Evolutionary conservation across 2,329 filamentous ascomycete genomes (phyloP), one percentile per base, ranked within the genome.

Genomic region (Venturiaceae sp.): DNA sequence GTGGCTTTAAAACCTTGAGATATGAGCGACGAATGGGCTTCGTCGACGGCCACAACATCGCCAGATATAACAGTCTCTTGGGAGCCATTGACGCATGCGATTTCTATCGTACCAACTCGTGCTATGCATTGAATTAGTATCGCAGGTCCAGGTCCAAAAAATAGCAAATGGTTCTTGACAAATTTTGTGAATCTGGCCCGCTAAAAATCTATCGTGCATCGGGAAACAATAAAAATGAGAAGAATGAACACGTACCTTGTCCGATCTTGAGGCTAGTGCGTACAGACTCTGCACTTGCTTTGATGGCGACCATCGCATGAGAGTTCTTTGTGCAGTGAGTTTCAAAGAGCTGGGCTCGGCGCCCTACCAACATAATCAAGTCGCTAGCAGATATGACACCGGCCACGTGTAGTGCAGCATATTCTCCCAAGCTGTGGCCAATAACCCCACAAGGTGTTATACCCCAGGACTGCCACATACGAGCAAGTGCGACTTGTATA

Each of bases 81-180:
- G 0, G 85, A 83, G 0, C 85, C 83, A 64, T 95, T 95, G 68
- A 90, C 80, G 73, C 90, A 94, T 14, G 89, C 86, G 61, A 84
- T 72, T 63, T 81, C 78, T 39, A 16, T n/a, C 19, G 14, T 6
- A 4, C 36, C 14, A 39, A 39, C 5, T 39, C 36, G 36, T 39
- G 5, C 72, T 72, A 64, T 75, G 75, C 62, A 74, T 73, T 58
- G n/a, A n/a, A n/a, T n/a, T n/a, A n/a, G n/a, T n/a, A n/a, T n/a
- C n/a, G n/a, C n/a, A n/a, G n/a, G n/a, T n/a, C n/a, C n/a, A n/a
- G n/a, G n/a, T n/a, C n/a, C n/a, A n/a, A n/a, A n/a, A n/a, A n/a
- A n/a, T n/a, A n/a, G n/a, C n/a, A n/a, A n/a, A n/a, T n/a, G n/a
- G n/a, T n/a, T n/a, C n/a, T n/a, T n/a, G n/a, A n/a, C n/a, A n/a